Conservation (phyloP, 257 asterid species). For the Primulina tabacum region DNA sequence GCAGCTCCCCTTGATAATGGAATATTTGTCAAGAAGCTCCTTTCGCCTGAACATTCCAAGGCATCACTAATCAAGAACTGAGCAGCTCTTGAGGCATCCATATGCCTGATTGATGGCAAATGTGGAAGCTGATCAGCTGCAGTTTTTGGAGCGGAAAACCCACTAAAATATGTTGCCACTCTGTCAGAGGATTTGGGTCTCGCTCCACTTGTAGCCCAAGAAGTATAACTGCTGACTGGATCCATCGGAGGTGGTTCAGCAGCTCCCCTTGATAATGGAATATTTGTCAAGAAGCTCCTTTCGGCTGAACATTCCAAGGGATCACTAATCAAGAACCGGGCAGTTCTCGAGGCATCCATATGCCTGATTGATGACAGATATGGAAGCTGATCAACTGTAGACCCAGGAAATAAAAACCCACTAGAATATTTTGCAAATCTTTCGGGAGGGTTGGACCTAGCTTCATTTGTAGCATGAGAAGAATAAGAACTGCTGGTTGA, state of each 20-base stretch:
- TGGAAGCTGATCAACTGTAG: constrained; percentile 31
- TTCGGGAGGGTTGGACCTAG: constrained; percentile 29
- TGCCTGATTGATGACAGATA: constrained; percentile 30
- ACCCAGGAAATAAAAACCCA: constrained; percentile 34
- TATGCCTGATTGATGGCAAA: constrained; percentile 30
- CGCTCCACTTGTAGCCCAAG: constrained; percentile 33
- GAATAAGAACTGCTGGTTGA: constrained; percentile 38
- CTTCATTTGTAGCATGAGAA: constrained; percentile 35
- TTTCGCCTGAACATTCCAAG: constrained; percentile 12
- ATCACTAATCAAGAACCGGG: constrained; percentile 13
- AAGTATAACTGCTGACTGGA: constrained; percentile 34
- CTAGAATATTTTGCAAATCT: constrained; percentile 26
- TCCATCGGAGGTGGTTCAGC: constrained; percentile 29
- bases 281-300: constrained; percentile 23
- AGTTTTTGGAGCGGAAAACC: constrained; percentile 31
- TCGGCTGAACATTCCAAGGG: constrained; percentile 30
- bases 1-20: constrained; percentile 28
- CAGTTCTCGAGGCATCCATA: constrained; percentile 28
- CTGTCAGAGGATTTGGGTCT: constrained; percentile 31
- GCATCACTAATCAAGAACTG: background rate
- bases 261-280: constrained; percentile 26
- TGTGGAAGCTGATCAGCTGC: constrained; percentile 33
- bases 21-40: constrained; percentile 23
- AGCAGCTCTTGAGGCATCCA: constrained; percentile 29
- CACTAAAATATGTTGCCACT: constrained; percentile 25